Evolutionary conservation across 2,329 filamentous ascomycete species (phyloP).

Genomic region (Apiospora malaysiana): DNA sequence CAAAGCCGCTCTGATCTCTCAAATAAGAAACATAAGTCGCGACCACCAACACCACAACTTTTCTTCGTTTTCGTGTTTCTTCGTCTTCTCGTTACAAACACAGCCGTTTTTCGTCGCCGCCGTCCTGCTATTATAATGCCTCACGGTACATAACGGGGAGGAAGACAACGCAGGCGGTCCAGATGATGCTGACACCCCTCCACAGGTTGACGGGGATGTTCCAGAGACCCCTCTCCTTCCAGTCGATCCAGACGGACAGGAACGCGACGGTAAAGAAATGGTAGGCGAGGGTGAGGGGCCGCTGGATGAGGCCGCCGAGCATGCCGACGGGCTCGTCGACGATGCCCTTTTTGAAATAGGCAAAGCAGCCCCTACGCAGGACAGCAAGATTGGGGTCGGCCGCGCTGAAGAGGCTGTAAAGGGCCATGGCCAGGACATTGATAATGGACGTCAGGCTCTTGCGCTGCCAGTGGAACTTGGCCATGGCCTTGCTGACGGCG

Average conservation of each 20-base stretch:
- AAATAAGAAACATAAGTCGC: not conserved
- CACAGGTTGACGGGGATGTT: slow-evolving; percentile 69
- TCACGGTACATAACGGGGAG: slow-evolving; percentile 71
- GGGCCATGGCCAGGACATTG: slow-evolving; percentile 95
- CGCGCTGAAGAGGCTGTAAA: slow-evolving; percentile 91
- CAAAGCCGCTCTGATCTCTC: not conserved
- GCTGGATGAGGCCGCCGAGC: slow-evolving; percentile 79
- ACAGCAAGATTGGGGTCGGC: slow-evolving; percentile 77
- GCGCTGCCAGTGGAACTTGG: slow-evolving; percentile 82
- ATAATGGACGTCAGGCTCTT: slow-evolving; percentile 86
- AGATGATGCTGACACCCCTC: slow-evolving; percentile 73
- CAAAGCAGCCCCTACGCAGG: slow-evolving; percentile 89
- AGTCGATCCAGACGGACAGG: slow-evolving; percentile 76
- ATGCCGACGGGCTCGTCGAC: slow-evolving; percentile 82
- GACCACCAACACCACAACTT: too few species aligned
- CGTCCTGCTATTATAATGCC: not conserved
- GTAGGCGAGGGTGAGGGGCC: slow-evolving; percentile 79
- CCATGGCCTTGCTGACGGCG: slow-evolving; percentile 72
- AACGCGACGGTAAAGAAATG: slow-evolving; percentile 97
- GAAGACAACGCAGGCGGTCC: slow-evolving; percentile 82
- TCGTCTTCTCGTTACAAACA: slow-evolving; percentile 3
- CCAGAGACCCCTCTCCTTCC: slow-evolving; percentile 57
- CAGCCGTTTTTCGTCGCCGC: not conserved
- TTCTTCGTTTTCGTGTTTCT: not conserved
- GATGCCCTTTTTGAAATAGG: slow-evolving; percentile 82